A percentile compares a stretch with the other conserved stretches of the same genome.
These are phyloP conservation scores for Chlamydomonas asymmetrica DNA, from an alignment of 139 green algal species.

Conservation along the genomic window DNA sequence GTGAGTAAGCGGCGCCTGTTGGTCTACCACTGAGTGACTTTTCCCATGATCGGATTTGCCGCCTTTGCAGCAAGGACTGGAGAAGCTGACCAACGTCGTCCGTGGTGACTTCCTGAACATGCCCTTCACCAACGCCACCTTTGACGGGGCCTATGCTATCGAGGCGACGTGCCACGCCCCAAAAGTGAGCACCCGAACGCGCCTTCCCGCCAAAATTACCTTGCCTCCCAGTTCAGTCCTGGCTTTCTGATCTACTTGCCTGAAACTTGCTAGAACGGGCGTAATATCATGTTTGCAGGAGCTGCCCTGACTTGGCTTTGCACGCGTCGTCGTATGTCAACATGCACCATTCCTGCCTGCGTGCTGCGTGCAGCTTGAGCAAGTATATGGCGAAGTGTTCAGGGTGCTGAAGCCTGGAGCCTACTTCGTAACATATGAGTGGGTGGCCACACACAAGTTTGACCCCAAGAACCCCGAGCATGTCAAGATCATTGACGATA, in stretches of 20 bases:
- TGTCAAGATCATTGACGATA: conserved; percentile 92
- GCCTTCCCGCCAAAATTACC: background rate
- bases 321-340: no score
- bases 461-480: conserved; percentile 85
- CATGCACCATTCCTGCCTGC: background rate
- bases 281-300: no score
- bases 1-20: no score
- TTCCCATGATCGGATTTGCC: no score
- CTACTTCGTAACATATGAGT: conserved; percentile 94
- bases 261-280: no score
- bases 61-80: conserved; percentile 63
- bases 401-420: conserved; percentile 92
- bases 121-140: conserved; percentile 82
- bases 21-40: no score
- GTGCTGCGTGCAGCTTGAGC: conserved; percentile 63
- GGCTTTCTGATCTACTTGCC: no score
- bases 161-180: conserved; percentile 97
- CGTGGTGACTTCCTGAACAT: conserved; percentile 96
- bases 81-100: conserved; percentile 75
- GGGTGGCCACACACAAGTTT: conserved; percentile 89
- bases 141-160: conserved; percentile 93
- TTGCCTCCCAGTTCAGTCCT: no score
- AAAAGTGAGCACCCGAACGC: conserved; percentile 46
- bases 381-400: conserved; percentile 91
- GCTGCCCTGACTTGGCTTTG: no score